phyloP scores from a whole-genome alignment of 2,329 filamentous ascomycete genomes.

The Cladosporium austrohemisphaericum region DNA sequence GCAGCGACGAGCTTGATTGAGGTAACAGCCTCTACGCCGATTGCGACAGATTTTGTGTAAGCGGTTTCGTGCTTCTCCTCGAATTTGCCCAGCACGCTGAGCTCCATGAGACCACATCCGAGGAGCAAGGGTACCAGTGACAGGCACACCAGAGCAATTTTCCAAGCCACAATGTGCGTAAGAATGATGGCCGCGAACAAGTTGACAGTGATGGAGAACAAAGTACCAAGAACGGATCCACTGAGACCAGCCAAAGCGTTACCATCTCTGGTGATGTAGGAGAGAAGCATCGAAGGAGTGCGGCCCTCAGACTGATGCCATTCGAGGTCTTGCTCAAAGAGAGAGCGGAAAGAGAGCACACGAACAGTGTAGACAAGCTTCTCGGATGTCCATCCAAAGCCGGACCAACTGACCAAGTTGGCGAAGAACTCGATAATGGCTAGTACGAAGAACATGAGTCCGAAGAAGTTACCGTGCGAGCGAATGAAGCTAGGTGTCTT shows the following conservation, averaged over 20 bases:
- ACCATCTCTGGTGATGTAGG: slow-evolving; percentile 66
- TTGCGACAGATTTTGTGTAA: slow-evolving; percentile 49
- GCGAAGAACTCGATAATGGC: slow-evolving; percentile 58
- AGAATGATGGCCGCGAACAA: slow-evolving; percentile 65
- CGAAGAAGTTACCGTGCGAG: slow-evolving; percentile 56
- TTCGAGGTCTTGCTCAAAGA: slow-evolving; percentile 63
- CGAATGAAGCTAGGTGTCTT: slow-evolving; percentile 11
- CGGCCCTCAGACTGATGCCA: slow-evolving; percentile 67
- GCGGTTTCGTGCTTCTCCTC: slow-evolving; percentile 54
- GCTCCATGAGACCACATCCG: slow-evolving; percentile 65
- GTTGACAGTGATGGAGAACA: slow-evolving; percentile 66
- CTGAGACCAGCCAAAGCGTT: slow-evolving; percentile 66
- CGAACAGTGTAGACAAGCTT: slow-evolving; percentile 62
- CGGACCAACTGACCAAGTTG: slow-evolving; percentile 58
- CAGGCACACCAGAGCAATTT: slow-evolving; percentile 69
- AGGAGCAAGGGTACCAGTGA: slow-evolving; percentile 66
- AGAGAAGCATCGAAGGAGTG: slow-evolving; percentile 59
- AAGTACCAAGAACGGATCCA: slow-evolving; percentile 65
- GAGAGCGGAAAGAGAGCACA: slow-evolving; percentile 60
- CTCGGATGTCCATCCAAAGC: slow-evolving; percentile 38
- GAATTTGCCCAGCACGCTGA: slow-evolving; percentile 58
- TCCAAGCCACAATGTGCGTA: slow-evolving; percentile 70
- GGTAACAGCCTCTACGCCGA: slow-evolving; percentile 50
- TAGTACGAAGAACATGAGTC: slow-evolving; percentile 58
- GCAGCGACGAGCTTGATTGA: slow-evolving; percentile 52